Base-by-base conservation (phyloP, 192 early-diverging fungal species). In the Funneliformis mosseae region DNA sequence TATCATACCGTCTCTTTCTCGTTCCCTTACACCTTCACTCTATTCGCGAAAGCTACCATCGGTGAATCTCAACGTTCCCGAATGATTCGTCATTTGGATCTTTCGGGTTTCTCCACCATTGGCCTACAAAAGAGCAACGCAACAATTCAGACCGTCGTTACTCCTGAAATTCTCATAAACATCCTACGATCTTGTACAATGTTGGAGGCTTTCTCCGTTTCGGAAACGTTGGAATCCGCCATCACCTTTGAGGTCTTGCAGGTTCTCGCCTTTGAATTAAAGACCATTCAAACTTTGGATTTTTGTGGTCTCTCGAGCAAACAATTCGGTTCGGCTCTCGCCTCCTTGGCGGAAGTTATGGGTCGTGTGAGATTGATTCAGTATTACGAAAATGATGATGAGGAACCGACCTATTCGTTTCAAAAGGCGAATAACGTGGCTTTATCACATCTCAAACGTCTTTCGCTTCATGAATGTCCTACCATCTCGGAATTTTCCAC, bases 241-340 rank as follows among this genome's bases (percentile, higher is more conserved):
- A 39, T 77, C 60, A 77, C 75, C 12, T 41, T 77, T 48, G 75
- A 77, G 4, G 75, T 77, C 5, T 77, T 77, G 43, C 33, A 63
- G 11, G 21, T 38, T 41, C 39, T 77, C 1, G 25, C 25, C 23
- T n/a, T 63, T 23, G 60, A 77, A n/a, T 77, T 39, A 28, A 77
- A 38, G 8, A 77, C 62, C 5, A 27, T 77, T 63, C 62, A 77
- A 38, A 33, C 75, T 18, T 25, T 77, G 6, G 75, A 77, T 77
- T 77, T 77, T 63, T 77, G 75, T 63, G 75, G 75, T n/a, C 63
- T 23, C 18, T 77, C 75, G 14, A 64, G 61, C 6, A 77, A 77
- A 77, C 55, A 60, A 42, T 77, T 77, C 23, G 16, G 39, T 63
- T 25, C 21, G 5, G 75, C 75, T 21, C 23, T 77, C 10, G 33